Conservation (phyloP, 495 filamentous ascomycete genomes). For the Penicillium cataractarum region DNA sequence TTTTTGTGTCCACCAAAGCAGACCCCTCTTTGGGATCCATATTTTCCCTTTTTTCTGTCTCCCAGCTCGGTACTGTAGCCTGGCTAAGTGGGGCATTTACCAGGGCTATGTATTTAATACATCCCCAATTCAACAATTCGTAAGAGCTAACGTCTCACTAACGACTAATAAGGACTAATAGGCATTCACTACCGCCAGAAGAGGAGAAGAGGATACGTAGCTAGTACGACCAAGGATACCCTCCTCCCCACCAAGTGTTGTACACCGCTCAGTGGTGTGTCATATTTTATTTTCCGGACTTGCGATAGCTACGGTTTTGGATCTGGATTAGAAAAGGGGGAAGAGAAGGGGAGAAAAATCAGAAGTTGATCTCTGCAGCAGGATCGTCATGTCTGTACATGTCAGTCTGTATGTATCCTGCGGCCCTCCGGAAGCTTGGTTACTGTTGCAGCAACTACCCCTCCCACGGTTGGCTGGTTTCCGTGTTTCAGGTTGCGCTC, state of each 20-base stretch:
- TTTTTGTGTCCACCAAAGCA: neutral
- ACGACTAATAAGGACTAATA: neutral
- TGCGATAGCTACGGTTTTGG: neutral
- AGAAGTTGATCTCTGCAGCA: neutral
- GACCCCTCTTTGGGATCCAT: neutral
- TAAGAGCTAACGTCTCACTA: neutral
- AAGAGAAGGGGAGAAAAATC: neutral
- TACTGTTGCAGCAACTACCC: neutral
- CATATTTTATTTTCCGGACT: neutral
- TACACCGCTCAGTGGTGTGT: slow-evolving; percentile 6
- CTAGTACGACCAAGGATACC: neutral
- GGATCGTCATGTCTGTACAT: neutral
- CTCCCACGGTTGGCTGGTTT: neutral
- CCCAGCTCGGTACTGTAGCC: neutral
- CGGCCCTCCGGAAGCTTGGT: neutral
- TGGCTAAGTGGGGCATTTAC: neutral
- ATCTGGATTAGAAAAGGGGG: neutral
- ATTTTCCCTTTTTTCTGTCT: neutral
- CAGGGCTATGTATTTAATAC: neutral
- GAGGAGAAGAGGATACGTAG: neutral
- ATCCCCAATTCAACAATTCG: too few relatives aligned
- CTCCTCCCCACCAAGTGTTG: neutral
- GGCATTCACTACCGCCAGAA: neutral
- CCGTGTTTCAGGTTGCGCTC: neutral
- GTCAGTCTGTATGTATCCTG: neutral